Base-by-base conservation (phyloP, 1,139 yeast species). In the Suhomyces taliae region DNA sequence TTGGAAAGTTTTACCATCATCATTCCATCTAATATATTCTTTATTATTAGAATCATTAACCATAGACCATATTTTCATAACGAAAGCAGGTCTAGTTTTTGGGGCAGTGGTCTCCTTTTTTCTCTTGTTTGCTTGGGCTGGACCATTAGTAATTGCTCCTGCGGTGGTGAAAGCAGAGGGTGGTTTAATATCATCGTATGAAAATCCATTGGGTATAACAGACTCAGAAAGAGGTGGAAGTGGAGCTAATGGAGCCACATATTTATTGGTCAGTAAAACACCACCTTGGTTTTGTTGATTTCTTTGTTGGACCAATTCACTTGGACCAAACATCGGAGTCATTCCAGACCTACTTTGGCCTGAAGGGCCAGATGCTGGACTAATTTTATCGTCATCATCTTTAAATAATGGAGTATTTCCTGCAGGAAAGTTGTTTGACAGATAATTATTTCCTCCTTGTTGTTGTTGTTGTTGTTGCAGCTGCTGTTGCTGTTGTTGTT, bases 11-110 rank as follows among this genome's bases (percentile, higher is more conserved):
- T 83, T 78, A 2, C 99, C 99, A 62, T 88, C 91, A 3, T 82
- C 80, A 57, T 83, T 76, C 99, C 99, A 93, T 41, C 83, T 75
- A 38, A 93, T 91, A 57, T 83, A 82, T 39, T 84, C 79, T 14
- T 76, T 66, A 63, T 91, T 91, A 1, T 69, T 63, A 0, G 81
- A 73, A 61, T 91, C 97, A 63, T 90, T 90, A 10, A 93, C 91
- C 97, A 93, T 93, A 34, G 86, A 81, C 98, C 98, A 93, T 33
- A 93, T 73, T 64, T 93, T 93, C 74, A 85, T 82, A 6, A 93
- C 96, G 69, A 93, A 93, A 0, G 96, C 95, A 1, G 97, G 96
- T 46, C 90, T 59, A 1, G 76, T 58, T 49, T 74, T 73, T 8
- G 78, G 72, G 1, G 67, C 70, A 11, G 58, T 53, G 4, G 57